phyloP scores from a whole-genome alignment of 768 basidiomycete species.

The Boletus vinaceobasis region DNA sequence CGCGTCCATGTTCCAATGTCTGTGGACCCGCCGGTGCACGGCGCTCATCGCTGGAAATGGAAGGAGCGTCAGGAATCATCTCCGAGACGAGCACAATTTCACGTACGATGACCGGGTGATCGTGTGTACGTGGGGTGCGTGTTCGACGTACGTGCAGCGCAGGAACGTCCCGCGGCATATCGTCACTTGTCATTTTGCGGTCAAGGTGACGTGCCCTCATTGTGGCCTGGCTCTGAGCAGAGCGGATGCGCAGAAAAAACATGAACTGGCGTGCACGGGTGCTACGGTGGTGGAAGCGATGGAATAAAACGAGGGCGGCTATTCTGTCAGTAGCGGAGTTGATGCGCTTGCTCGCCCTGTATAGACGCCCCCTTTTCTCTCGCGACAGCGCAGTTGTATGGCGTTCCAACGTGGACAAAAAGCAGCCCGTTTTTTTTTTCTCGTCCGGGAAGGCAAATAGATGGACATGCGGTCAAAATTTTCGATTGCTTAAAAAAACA shows the following conservation, averaged over 20 bases:
- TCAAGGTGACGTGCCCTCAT: conserved; percentile 16
- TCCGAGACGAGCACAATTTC: conserved; percentile 20
- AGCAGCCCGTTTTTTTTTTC: too few species aligned
- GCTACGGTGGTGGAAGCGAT: neutral
- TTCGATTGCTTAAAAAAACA: conserved; percentile 1
- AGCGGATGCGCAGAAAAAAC: conserved; percentile 25
- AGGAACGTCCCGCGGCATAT: conserved; percentile 27
- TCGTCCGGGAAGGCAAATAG: too few species aligned
- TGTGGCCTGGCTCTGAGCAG: conserved; percentile 21
- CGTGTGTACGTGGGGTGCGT: conserved; percentile 18
- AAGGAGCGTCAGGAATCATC: conserved; percentile 18
- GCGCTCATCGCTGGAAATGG: conserved; percentile 17
- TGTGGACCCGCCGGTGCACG: conserved; percentile 17
- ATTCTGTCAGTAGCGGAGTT: conserved; percentile 10
- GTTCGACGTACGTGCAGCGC: conserved; percentile 18
- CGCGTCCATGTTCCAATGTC: conserved; percentile 15
- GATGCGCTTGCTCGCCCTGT: neutral
- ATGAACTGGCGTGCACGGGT: conserved; percentile 12
- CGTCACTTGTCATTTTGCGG: conserved; percentile 21
- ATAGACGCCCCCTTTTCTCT: neutral
- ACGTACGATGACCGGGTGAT: conserved; percentile 12
- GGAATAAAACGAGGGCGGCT: conserved; percentile 3
- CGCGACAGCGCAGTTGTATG: neutral
- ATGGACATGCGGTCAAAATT: neutral
- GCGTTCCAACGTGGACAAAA: too few species aligned